Evolutionary conservation across 2,329 filamentous ascomycete species (phyloP).

Genomic region (Teratosphaeria epicoccoides): DNA sequence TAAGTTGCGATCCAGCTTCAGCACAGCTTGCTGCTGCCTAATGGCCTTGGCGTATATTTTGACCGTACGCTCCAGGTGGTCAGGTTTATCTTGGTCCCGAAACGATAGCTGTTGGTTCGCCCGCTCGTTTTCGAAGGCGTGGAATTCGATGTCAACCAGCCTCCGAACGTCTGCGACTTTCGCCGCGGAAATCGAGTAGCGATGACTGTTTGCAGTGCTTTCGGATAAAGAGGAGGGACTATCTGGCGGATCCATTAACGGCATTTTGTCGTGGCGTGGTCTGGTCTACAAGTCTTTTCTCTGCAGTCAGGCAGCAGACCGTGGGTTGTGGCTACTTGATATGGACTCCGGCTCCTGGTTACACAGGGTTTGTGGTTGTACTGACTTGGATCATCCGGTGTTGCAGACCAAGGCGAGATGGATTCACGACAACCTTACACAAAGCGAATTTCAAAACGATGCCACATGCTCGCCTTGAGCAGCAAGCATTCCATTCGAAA

Average conservation of each 20-base stretch:
- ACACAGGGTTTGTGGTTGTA: not conserved
- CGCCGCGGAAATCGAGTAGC: conserved; percentile 16
- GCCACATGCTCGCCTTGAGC: not conserved
- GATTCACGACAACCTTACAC: not conserved
- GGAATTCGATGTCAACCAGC: conserved; percentile 34
- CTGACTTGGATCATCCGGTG: not conserved
- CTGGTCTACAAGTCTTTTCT: no score
- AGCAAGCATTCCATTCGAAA: not conserved
- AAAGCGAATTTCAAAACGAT: not conserved
- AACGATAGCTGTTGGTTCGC: conserved; percentile 25
- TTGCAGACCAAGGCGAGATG: not conserved
- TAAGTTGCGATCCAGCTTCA: not conserved
- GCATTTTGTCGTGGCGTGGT: not conserved
- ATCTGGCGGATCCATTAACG: conserved; percentile 2
- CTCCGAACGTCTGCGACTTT: conserved; percentile 17
- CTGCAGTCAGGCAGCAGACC: not conserved
- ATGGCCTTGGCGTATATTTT: conserved; percentile 3
- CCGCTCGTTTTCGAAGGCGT: conserved; percentile 24
- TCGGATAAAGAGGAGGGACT: conserved; percentile 7
- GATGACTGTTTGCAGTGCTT: conserved; percentile 7
- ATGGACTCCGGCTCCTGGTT: not conserved
- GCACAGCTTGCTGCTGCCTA: not conserved
- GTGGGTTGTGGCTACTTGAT: no score
- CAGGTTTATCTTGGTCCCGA: conserved; percentile 18
- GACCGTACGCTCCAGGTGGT: conserved; percentile 19